Evolutionary conservation across 2,329 filamentous ascomycete genomes (phyloP).

Genomic region (Monosporascus sp.): DNA sequence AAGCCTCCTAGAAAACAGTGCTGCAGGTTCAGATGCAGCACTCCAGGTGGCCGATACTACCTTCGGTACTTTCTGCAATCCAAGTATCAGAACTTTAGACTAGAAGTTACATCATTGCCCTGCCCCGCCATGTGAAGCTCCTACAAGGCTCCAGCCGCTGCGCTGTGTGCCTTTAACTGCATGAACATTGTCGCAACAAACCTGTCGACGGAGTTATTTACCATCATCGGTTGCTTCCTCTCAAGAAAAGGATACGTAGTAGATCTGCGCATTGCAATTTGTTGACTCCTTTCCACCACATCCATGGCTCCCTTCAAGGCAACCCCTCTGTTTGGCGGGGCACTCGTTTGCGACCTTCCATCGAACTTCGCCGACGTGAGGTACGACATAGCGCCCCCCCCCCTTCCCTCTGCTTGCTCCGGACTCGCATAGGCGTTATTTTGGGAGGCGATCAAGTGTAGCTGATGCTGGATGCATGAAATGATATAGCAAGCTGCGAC

Average conservation of each 20-base stretch:
- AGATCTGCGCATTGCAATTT: no score
- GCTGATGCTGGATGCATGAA: conserved; percentile 1
- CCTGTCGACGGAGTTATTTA: not conserved
- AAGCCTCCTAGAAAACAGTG: no score
- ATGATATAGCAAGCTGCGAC: conserved; percentile 56
- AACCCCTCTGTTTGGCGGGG: conserved; percentile 66
- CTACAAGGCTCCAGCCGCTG: not conserved
- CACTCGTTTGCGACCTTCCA: conserved; percentile 64
- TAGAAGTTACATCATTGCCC: conserved; percentile 11
- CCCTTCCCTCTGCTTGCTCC: not conserved
- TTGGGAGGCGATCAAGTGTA: not conserved
- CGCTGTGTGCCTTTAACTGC: not conserved
- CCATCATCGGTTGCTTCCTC: not conserved
- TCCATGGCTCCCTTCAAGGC: conserved; percentile 49
- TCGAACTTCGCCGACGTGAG: conserved; percentile 66
- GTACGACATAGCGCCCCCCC: conserved; percentile 34
- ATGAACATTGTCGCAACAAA: not conserved
- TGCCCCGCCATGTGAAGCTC: not conserved
- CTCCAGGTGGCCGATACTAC: no score
- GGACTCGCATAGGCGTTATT: conserved; percentile 4
- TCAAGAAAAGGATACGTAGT: no score
- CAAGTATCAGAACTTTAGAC: conserved; percentile 4
- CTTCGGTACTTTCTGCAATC: conserved; percentile 14
- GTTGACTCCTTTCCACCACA: not conserved
- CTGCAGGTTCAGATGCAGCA: no score